Evolutionary conservation across 306 rosid genomes (phyloP), one percentile per base, ranked within the genome.

Genomic region (Benincasa hispida): DNA sequence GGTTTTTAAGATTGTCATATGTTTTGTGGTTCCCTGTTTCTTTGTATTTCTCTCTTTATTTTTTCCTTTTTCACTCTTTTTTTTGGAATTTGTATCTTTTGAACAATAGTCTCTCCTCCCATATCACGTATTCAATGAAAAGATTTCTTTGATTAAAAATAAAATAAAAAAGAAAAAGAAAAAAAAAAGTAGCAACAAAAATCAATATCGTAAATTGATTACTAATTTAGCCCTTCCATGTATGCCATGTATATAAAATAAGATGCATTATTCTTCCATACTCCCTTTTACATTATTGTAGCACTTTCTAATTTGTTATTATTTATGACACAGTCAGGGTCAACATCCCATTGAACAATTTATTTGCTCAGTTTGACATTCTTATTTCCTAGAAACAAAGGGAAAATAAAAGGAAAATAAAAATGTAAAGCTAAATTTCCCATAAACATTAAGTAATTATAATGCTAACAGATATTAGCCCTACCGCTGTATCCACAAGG

Each of bases 401-500:
- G 24, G 42, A 10, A 37, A 32, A 3, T 10, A 41, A 45, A 21
- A 67, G 22, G 39, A 3, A 19, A 30, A 7, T 10, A 45, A 24
- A 4, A 37, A 2, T 30, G n/a, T 70, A 47, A 47, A 70, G 24
- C 41, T 25, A 70, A 70, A 47, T 25, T 45, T 47, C 8, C 19
- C 15, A 47, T 70, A 70, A 27, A 45, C 28, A 45, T 28, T 47
- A 0, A 15, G 39, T 47, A 47, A 47, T 47, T 48, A 70, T 70
- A 70, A 70, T 25, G 75, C 32, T 53, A 42, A 76, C 41, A 21
- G 27, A 62, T 57, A 15, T 24, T 57, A 50, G 78, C 56, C 72
- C 48, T 81, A 93, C 98, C 80, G 98, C 98, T 14, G 97, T 91
- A 84, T 93, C 98, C 79, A 90, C 96, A 72, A 93, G 97, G 68